Percentiles rank a stretch among this genome's conserved stretches.
Evolutionary conservation across 352 stramenopile genomes (phyloP).

Genomic region (Globisporangium acanthophoron): DNA sequence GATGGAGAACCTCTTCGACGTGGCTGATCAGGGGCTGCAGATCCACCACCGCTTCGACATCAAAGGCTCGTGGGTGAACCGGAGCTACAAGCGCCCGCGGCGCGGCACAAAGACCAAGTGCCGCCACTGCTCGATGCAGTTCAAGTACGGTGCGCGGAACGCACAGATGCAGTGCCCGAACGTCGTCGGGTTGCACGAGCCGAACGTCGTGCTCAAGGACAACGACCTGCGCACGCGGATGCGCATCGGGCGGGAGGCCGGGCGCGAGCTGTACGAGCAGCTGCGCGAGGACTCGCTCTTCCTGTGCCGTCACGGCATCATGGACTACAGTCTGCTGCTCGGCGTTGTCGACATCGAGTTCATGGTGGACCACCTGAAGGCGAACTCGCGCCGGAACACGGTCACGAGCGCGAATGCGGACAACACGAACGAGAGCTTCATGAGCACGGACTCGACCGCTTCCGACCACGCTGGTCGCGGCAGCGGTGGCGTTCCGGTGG

Average conservation of each 20-base stretch:
- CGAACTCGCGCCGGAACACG: slow-evolving; percentile 19
- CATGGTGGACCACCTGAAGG: slow-evolving; percentile 45
- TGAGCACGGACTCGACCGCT: slow-evolving; percentile 17
- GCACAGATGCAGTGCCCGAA: slow-evolving; percentile 67
- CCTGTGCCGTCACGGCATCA: slow-evolving; percentile 73
- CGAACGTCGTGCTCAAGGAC: slow-evolving; percentile 86
- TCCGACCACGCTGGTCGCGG: slow-evolving; percentile 6
- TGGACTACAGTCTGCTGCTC: slow-evolving; percentile 90
- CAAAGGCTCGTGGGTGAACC: slow-evolving; percentile 90
- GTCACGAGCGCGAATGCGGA: slow-evolving; percentile 22
- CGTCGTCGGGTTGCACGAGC: slow-evolving; percentile 71
- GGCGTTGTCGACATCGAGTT: slow-evolving; percentile 84
- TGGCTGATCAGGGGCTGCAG: slow-evolving; percentile 47
- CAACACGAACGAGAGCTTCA: slow-evolving; percentile 33
- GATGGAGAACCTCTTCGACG: slow-evolving; percentile 90
- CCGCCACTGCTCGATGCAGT: slow-evolving; percentile 83
- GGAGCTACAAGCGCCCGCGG: slow-evolving; percentile 72
- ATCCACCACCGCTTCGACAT: slow-evolving; percentile 90
- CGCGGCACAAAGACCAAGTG: slow-evolving; percentile 78
- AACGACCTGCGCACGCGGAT: slow-evolving; percentile 81
- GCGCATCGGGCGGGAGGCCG: slow-evolving; percentile 56
- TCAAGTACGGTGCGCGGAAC: slow-evolving; percentile 72
- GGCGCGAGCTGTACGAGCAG: slow-evolving; percentile 56
- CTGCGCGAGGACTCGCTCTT: slow-evolving; percentile 74
- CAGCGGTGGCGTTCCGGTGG: not conserved